A percentile compares a stretch with the other conserved stretches of the same genome.
These are phyloP conservation scores for Aspergillus bertholletiae DNA, from an alignment of 495 filamentous ascomycete genomes.

Conservation along the genomic window DNA sequence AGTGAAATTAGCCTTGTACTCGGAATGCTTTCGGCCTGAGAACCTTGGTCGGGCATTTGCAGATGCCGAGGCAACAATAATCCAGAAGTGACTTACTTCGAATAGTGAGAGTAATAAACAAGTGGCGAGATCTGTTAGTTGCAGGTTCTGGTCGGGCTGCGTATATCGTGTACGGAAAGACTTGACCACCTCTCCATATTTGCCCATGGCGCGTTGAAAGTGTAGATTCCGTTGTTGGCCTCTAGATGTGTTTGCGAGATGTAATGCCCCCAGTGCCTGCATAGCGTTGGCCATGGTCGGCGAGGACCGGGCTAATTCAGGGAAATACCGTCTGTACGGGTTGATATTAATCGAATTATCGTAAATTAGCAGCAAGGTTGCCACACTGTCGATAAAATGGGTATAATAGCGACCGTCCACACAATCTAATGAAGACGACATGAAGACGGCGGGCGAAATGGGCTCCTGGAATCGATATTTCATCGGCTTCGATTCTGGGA, in stretches of 20 bases:
- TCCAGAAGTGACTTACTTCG: constrained; percentile 25
- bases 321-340: constrained; percentile 35
- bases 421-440: constrained; percentile 23
- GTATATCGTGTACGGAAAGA: constrained; percentile 31
- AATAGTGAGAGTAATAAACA: constrained; percentile 39
- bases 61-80: no score
- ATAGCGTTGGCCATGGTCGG: constrained; percentile 39
- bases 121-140: constrained; percentile 36
- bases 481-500: constrained; percentile 10
- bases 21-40: no score
- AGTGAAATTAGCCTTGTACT: neutral
- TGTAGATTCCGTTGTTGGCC: constrained; percentile 32
- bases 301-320: constrained; percentile 33
- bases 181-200: constrained; percentile 39
- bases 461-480: constrained; percentile 27
- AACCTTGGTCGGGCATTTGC: no score
- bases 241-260: constrained; percentile 38
- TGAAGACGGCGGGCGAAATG: constrained; percentile 15
- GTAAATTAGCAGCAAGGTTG: constrained; percentile 37
- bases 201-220: constrained; percentile 40
- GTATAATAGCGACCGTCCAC: constrained; percentile 33
- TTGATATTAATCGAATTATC: constrained; percentile 34
- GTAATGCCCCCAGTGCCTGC: constrained; percentile 42
- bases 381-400: constrained; percentile 37
- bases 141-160: constrained; percentile 22